Evolutionary conservation across 1,139 yeast genomes (phyloP).

Genomic region (Magnusiomyces starmeri): DNA sequence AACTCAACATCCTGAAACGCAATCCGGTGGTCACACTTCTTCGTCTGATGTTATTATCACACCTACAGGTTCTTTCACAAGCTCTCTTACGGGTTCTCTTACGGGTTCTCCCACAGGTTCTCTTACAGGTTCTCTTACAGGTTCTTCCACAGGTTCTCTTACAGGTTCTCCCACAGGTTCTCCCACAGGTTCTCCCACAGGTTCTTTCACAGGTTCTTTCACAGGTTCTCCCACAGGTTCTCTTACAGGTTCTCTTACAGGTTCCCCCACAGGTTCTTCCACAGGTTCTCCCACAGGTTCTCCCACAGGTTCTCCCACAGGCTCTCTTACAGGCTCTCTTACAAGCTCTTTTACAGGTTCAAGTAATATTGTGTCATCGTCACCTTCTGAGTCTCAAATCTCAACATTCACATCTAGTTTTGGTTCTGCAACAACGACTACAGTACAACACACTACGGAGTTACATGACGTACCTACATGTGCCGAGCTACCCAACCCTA

Average conservation of each 20-base stretch:
- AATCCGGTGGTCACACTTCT: too few species aligned
- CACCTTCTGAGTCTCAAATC: not conserved
- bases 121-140: too few species aligned
- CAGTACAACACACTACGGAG: not conserved
- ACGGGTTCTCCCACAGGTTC: not conserved
- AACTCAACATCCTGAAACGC: too few species aligned
- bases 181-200: too few species aligned
- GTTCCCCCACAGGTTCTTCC: too few species aligned
- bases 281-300: not conserved
- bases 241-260: too few species aligned
- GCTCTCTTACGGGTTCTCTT: not conserved
- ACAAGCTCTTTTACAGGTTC: slow-evolving; percentile 19
- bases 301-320: slow-evolving; percentile 4
- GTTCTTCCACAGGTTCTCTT: too few species aligned
- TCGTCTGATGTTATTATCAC: too few species aligned
- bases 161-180: too few species aligned
- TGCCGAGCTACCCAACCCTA: slow-evolving; percentile 1
- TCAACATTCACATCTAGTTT: not conserved
- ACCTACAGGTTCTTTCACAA: not conserved
- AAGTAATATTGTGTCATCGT: slow-evolving; percentile 9
- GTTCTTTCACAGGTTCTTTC: too few species aligned
- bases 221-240: too few species aligned
- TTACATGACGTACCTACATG: not conserved
- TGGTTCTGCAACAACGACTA: not conserved
- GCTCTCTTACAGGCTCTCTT: slow-evolving; percentile 16